Evolutionary conservation across 345 rosid genomes (phyloP), one percentile per base, ranked within the genome.

Genomic region (Eutrema japonicum): DNA sequence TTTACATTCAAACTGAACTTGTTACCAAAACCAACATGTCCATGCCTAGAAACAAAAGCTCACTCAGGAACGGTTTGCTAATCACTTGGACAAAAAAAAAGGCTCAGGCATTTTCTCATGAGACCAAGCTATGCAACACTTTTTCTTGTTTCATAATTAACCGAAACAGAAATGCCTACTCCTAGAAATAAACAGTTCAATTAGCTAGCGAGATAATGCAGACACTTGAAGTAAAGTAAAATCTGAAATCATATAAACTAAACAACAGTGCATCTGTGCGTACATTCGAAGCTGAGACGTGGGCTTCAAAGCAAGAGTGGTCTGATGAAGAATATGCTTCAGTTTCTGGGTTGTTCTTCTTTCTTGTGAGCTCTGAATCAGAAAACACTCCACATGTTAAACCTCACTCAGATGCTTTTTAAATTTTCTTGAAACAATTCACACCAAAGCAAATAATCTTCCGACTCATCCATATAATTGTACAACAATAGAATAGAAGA

Each of bases 221-320:
- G n/a, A 13, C 46, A 10, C 14, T 8, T 14, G 45, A 22, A 1
- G 26, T 22, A 22, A 22, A 22, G 26, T 22, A 22, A 22, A 22
- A 22, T 22, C 1, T 22, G 26, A 22, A 22, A 22, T 22, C 2
- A 22, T 22, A 22, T 22, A 22, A 22, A 22, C 26, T 22, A 22
- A 22, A 22, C 26, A 22, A 22, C 26, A 22, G 26, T 11, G 54
- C 51, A 69, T 69, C 50, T 16, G 22, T 12, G 45, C 13, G 45
- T 56, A 56, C 54, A 45, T 29, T 36, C 3, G 74, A 70, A 70
- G 57, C 52, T 35, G 66, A 36, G 58, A 58, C 48, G 33, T 70
- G 54, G 27, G 65, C n/a, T 3, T 18, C 73, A 12, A 22, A 36
- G 58, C 47, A 8, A 70, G 74, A 47, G 29, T 18, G 38, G 7